Conservation (phyloP, 2,329 filamentous ascomycete species). For the Shiraia sp. region DNA sequence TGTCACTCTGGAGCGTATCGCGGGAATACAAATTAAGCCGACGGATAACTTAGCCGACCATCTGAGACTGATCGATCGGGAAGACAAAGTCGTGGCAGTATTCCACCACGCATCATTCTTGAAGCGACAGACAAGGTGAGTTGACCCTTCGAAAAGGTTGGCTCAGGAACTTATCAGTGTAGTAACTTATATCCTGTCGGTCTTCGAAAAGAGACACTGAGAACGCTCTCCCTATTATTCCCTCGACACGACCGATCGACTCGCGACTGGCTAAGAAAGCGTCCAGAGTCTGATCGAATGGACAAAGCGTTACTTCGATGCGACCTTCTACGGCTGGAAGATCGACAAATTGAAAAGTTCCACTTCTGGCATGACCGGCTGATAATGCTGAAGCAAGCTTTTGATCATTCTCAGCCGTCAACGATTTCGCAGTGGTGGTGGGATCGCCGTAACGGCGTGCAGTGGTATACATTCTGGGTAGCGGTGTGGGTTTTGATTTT, state of each 20-base stretch:
- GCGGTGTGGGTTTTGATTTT: slow-evolving; percentile 43
- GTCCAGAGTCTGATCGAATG: slow-evolving; percentile 11
- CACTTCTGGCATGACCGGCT: slow-evolving; percentile 51
- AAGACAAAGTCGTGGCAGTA: slow-evolving; percentile 43
- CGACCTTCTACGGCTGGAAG: slow-evolving; percentile 37
- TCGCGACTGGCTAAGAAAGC: slow-evolving; percentile 22
- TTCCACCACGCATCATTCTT: slow-evolving; percentile 50
- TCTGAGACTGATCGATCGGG: slow-evolving; percentile 45
- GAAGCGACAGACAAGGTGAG: slow-evolving; percentile 18
- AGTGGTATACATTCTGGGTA: slow-evolving; percentile 56
- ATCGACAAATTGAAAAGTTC: slow-evolving; percentile 41
- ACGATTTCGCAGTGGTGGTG: slow-evolving; percentile 50
- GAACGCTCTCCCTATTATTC: slow-evolving; percentile 45
- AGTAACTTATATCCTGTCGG: slow-evolving; percentile 33
- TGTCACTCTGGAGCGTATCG: slow-evolving; percentile 33
- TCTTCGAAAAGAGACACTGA: slow-evolving; percentile 44
- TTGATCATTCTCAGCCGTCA: slow-evolving; percentile 40
- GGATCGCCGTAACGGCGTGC: slow-evolving; percentile 47
- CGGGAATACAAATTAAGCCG: slow-evolving; percentile 44
- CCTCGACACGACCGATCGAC: slow-evolving; percentile 32
- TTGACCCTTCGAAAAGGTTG: slow-evolving; percentile 24
- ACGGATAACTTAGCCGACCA: slow-evolving; percentile 49
- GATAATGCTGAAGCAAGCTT: slow-evolving; percentile 50
- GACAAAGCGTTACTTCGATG: slow-evolving; percentile 32
- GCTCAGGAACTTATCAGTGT: not conserved